Conservation (phyloP, 2,329 filamentous ascomycete species). For the Metarhizium brunneum region DNA sequence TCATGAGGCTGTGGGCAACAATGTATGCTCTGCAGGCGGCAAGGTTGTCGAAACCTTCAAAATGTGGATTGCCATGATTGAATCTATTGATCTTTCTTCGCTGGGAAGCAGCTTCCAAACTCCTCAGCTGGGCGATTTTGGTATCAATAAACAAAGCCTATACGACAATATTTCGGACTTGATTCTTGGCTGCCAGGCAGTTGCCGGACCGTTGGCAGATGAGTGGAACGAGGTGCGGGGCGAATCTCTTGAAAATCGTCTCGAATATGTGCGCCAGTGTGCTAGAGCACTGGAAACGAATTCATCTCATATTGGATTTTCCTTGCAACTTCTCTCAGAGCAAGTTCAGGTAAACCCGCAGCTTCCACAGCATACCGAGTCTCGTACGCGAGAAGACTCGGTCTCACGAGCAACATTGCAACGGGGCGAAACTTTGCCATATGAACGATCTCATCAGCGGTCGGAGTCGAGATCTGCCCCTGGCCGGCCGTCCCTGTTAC, state of each 20-base stretch:
- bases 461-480: conserved; percentile 42
- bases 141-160: conserved; percentile 80
- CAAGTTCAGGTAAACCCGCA: conserved; percentile 54
- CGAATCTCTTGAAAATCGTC: conserved; percentile 76
- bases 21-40: conserved; percentile 67
- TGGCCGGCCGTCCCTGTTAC: conserved; percentile 37
- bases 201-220: conserved; percentile 85
- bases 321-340: conserved; percentile 78
- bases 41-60: conserved; percentile 83
- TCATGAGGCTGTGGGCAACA: conserved; percentile 74
- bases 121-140: conserved; percentile 79
- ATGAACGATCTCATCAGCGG: conserved; percentile 44
- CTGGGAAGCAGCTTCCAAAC: conserved; percentile 72
- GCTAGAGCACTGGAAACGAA: conserved; percentile 76
- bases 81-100: conserved; percentile 81
- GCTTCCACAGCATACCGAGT: conserved; percentile 28
- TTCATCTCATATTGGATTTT: conserved; percentile 79
- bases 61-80: conserved; percentile 80
- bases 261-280: conserved; percentile 71
- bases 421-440: conserved; percentile 49
- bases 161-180: conserved; percentile 93
- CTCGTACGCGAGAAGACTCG: conserved; percentile 34
- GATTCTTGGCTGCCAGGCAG: conserved; percentile 75
- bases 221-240: conserved; percentile 94
- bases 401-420: conserved; percentile 42